A percentile compares a stretch with the other conserved stretches of the same genome.
These are phyloP conservation scores for Dendrobium chrysotoxum DNA, from an alignment of 106 monocot species.

Conservation along the genomic window DNA sequence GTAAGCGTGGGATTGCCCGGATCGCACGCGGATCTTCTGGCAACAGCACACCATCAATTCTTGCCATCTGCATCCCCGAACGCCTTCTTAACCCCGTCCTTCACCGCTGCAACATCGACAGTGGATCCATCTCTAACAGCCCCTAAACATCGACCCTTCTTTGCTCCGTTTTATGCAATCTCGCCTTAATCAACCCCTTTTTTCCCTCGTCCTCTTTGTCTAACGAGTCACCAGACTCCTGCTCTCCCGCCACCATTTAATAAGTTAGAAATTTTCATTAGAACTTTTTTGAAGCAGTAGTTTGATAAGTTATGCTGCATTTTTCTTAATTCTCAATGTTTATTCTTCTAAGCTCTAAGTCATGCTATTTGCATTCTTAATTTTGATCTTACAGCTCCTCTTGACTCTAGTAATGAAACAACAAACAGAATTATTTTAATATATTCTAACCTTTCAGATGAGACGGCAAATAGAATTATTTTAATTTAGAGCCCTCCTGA, in stretches of 20 bases:
- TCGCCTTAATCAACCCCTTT: neutral
- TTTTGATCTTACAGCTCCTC: too few relatives aligned
- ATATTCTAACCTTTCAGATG: too few relatives aligned
- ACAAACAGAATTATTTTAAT: too few relatives aligned
- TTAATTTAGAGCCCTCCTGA: too few relatives aligned
- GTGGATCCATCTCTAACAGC: neutral
- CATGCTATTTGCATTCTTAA: too few relatives aligned
- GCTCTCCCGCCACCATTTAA: neutral
- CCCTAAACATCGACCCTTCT: neutral
- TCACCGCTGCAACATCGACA: neutral
- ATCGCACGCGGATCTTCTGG: neutral
- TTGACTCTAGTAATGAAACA: too few relatives aligned
- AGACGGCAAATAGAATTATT: too few relatives aligned
- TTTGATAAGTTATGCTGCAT: neutral
- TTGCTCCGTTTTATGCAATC: neutral
- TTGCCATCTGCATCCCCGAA: neutral
- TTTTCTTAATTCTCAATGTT: too few relatives aligned
- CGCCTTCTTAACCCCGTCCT: slow-evolving; percentile 1
- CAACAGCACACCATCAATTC: neutral
- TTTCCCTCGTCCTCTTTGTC: neutral
- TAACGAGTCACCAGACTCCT: neutral
- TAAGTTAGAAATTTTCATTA: neutral
- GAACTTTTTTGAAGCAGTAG: neutral
- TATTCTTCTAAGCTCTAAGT: too few relatives aligned
- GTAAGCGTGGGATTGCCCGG: neutral